Conservation (phyloP, 306 rosid genomes). For the Cicer chorassanicum region DNA sequence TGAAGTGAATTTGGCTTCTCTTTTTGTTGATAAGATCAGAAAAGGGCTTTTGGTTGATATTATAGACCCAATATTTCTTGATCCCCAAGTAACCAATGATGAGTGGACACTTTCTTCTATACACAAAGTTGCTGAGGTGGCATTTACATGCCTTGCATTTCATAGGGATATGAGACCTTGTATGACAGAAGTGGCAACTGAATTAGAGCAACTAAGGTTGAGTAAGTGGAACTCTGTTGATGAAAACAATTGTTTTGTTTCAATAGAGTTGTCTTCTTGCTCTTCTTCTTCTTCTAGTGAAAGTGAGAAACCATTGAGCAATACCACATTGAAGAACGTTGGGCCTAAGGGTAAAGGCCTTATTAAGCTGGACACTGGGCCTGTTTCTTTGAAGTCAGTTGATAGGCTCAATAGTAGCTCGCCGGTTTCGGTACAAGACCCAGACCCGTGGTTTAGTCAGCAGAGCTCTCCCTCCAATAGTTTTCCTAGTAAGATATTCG, state of each 20-base stretch:
- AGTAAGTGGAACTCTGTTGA: slow-evolving; percentile 43
- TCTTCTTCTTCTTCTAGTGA: slow-evolving; percentile 57
- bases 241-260: slow-evolving; percentile 52
- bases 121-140: slow-evolving; percentile 82
- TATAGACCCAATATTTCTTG: slow-evolving; percentile 62
- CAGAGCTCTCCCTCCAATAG: slow-evolving; percentile 84
- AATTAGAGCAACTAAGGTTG: slow-evolving; percentile 65
- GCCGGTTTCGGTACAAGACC: slow-evolving; percentile 73
- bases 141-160: slow-evolving; percentile 90
- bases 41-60: slow-evolving; percentile 71
- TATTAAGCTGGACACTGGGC: slow-evolving; percentile 35
- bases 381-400: slow-evolving; percentile 41
- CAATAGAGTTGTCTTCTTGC: slow-evolving; percentile 55
- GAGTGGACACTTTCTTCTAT: slow-evolving; percentile 57
- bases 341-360: slow-evolving; percentile 43
- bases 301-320: slow-evolving; percentile 61
- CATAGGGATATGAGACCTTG: slow-evolving; percentile 92
- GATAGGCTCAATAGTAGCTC: slow-evolving; percentile 54
- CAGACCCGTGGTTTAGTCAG: slow-evolving; percentile 75
- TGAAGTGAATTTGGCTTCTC: slow-evolving; percentile 80
- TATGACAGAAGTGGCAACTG: slow-evolving; percentile 86
- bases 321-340: slow-evolving; percentile 21
- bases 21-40: slow-evolving; percentile 70
- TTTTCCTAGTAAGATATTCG: slow-evolving; percentile 60
- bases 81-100: slow-evolving; percentile 45